Evolutionary conservation across 371 early-diverging fungal genomes (phyloP), one percentile per base, ranked within the genome.

Genomic region (Apophysomyces trapeziformis): DNA sequence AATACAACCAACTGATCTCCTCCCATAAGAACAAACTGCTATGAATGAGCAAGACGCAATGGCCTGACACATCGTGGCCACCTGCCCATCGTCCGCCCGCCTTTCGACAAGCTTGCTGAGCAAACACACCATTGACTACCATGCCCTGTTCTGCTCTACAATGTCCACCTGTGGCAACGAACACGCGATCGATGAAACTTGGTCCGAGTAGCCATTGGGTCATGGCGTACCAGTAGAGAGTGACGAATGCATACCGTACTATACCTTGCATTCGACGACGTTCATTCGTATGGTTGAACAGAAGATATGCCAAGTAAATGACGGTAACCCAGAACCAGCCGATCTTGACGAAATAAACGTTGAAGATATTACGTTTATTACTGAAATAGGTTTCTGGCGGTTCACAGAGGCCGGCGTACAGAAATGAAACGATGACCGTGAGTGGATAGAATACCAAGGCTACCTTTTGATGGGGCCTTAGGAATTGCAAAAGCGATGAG

Each of bases 141-240:
- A 50, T 35, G 35, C 41, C 12, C 21, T 26, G 26, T 21, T 14
- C 60, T 26, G 4, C 37, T 61, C 50, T 66, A 63, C 92, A 91
- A 1, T 56, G 47, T 16, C 95, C 91, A 41, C 96, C 96, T 0
- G 91, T 89, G 38, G 71, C 59, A 4, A 89, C 77, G 74, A 87
- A 90, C 32, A 95, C 71, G 21, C 95, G 87, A 75, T 95, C 95
- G 57, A 94, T 87, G 14, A 94, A 70, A 63, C 91, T 85, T 16
- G 92, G 90, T 0, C 95, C 96, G 54, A 93, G 86, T 21, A 89
- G 80, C 92, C 93, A 93, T 71, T 94, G 95, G 2, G 93, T 92
- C 72, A 93, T 71, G 5, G 89, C 4, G 62, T 88, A 79, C 96
- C 96, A 96, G 78, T 94, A 95, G 35, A 82, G 57, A 0, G 92